Base-by-base conservation (phyloP, 768 basidiomycete species). In the Tricholoma bakamatsutake region DNA sequence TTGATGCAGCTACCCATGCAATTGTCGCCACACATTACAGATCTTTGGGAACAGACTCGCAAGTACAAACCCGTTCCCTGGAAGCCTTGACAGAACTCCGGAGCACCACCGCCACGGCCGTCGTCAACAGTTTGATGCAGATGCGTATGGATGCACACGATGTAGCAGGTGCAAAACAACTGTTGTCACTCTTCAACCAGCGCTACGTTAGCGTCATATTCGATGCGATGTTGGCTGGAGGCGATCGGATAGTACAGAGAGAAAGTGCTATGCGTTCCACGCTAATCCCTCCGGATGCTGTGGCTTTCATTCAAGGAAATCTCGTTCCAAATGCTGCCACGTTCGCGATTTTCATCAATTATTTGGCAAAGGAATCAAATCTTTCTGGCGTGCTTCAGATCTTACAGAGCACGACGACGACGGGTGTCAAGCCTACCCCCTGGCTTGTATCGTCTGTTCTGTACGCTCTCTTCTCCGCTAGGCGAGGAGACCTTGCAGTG, bases 111-210 rank as follows among this genome's bases (percentile, higher is more conserved):
- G 76, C 80, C 39, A 80, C 82, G n/a, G 66, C 69, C 28, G 75
- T 83, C n/a, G 64, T 91, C 66, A 92, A 92, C 75, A 77, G 77
- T 57, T 71, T 91, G n/a, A 74, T 90, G 43, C 80, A 80, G 58
- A 75, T 84, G 39, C 75, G 79, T 45, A 65, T 92, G 39, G 84
- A 85, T 63, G 65, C 71, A 30, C 67, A 73, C 61, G 82, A 90
- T 69, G 55, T 81, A 51, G 42, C 66, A 37, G 74, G 73, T 21
- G 78, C 80, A 4, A 59, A 76, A 18, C 73, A 71, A 52, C 66
- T 85, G 24, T 67, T 88, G 24, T 73, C 76, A 11, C 63, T 77
- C 48, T 84, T 86, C 74, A 63, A 74, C 46, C 58, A 57, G 48
- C 33, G 55, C 37, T 59, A 65, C 13, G 51, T 69, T n/a, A 54